Conservation (phyloP, 345 rosid genomes). For the Arabis hirsuta region DNA sequence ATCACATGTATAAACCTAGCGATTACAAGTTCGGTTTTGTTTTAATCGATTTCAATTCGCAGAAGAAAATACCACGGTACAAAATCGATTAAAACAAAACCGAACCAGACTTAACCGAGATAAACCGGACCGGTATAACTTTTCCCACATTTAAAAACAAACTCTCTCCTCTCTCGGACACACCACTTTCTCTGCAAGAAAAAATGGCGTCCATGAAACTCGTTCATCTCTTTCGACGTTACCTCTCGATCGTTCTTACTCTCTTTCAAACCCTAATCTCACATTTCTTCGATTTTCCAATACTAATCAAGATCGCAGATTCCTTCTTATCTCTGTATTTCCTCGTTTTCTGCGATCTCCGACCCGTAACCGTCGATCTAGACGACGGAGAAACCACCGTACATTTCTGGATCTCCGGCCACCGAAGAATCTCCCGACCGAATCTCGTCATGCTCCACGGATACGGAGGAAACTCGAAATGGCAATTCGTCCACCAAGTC, state of each 20-base stretch:
- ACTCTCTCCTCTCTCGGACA: background rate
- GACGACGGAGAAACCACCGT: constrained; percentile 64
- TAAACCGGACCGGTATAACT: background rate
- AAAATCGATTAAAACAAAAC: background rate
- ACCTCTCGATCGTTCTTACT: constrained; percentile 18
- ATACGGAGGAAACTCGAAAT: constrained; percentile 66
- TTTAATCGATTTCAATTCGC: no score
- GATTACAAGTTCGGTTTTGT: no score
- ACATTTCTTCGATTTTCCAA: constrained; percentile 36
- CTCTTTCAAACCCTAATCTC: constrained; percentile 38
- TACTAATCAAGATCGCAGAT: constrained; percentile 50
- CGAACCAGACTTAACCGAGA: constrained; percentile 1
- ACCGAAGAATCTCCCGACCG: constrained; percentile 47
- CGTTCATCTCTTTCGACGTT: constrained; percentile 37
- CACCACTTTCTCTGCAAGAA: constrained; percentile 4
- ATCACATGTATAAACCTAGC: no score
- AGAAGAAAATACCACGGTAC: no score
- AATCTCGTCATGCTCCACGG: constrained; percentile 74
- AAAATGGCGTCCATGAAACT: constrained; percentile 46
- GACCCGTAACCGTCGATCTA: constrained; percentile 59
- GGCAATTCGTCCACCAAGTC: constrained; percentile 74
- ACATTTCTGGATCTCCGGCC: constrained; percentile 64
- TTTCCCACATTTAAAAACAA: constrained; percentile 16
- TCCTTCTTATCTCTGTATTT: constrained; percentile 52
- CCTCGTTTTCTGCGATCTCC: constrained; percentile 51